Conservation (phyloP, 83 land plant genomes). For the Diphasiastrum complanatum region DNA sequence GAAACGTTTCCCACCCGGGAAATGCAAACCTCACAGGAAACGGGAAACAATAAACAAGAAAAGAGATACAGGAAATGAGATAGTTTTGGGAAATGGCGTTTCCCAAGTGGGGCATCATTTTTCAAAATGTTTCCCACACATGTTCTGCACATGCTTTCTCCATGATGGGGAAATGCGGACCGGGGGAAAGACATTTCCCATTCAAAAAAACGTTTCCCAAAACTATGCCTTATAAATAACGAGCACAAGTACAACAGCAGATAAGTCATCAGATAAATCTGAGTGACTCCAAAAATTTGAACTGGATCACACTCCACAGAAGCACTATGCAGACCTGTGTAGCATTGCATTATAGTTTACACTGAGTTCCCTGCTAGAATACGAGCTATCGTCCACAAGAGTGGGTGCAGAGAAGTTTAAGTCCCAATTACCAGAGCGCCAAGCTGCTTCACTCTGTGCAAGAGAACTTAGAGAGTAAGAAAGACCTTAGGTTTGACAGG, state of each 20-base stretch:
- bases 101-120: no score
- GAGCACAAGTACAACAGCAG: neutral
- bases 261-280: neutral
- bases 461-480: neutral
- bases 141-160: no score
- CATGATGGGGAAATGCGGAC: no score
- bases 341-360: constrained; percentile 53
- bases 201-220: neutral
- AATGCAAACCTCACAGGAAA: no score
- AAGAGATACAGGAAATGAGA: no score
- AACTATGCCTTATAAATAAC: neutral
- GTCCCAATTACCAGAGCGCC: constrained; percentile 96
- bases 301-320: no score
- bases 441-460: constrained; percentile 88
- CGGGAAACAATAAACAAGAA: no score
- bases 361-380: neutral
- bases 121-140: no score
- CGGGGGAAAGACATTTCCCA: no score
- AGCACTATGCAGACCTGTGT: constrained; percentile 47
- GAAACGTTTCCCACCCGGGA: no score
- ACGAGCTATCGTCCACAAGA: neutral
- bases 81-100: no score
- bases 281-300: neutral
- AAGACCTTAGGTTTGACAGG: no score
- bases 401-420: constrained; percentile 36